These are phyloP conservation scores for Parathielavia hyrcaniae DNA, from an alignment of 495 filamentous ascomycete species.

Conservation along the genomic window DNA sequence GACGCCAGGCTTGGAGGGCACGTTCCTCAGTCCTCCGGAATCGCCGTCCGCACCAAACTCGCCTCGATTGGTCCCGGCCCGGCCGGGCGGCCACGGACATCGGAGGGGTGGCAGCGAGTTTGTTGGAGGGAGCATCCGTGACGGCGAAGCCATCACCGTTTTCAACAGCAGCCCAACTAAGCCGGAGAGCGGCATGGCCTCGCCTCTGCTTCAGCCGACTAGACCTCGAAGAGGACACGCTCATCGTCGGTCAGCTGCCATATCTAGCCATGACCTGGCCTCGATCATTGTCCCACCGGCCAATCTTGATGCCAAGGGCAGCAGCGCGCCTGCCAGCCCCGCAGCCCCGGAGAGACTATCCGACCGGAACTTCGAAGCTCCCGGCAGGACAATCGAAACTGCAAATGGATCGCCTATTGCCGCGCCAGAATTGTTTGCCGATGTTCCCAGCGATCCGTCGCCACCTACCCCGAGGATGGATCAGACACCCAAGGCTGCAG, in stretches of 20 bases:
- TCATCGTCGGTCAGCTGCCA: constrained; percentile 78
- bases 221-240: constrained; percentile 64
- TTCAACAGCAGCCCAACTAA: constrained; percentile 60
- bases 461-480: constrained; percentile 20
- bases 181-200: constrained; percentile 50
- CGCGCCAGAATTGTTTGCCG: constrained; percentile 8
- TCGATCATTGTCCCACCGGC: constrained; percentile 62
- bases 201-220: constrained; percentile 44
- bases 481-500: constrained; percentile 34
- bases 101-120: constrained; percentile 72
- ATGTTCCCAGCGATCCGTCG: background rate
- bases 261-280: constrained; percentile 72
- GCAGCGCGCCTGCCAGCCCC: constrained; percentile 66
- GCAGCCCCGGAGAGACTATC: constrained; percentile 39
- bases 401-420: constrained; percentile 2
- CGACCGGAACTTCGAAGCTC: constrained; percentile 36
- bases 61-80: constrained; percentile 39
- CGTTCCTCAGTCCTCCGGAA: constrained; percentile 40
- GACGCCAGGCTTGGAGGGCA: constrained; percentile 23
- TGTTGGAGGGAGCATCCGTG: constrained; percentile 63
- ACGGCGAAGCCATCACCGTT: constrained; percentile 48
- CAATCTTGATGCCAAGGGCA: constrained; percentile 44
- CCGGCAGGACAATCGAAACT: constrained; percentile 15
- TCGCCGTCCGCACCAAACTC: constrained; percentile 37
- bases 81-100: constrained; percentile 52